Percentiles rank a stretch among this genome's conserved stretches.
Evolutionary conservation across 2,329 filamentous ascomycete species (phyloP).

Genomic region (Camillea tinctor): DNA sequence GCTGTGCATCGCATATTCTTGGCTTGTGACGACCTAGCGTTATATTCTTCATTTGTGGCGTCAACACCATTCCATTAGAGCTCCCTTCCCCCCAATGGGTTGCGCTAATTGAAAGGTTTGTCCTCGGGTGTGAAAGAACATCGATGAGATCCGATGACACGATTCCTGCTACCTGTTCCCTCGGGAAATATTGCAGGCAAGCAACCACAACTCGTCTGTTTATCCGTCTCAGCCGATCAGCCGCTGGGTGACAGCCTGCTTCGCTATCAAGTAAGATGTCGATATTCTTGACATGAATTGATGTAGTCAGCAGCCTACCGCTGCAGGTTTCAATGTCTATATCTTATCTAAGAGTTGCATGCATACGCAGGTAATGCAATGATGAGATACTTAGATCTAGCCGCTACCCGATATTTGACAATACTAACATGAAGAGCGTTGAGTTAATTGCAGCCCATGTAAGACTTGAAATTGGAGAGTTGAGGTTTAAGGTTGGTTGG

Average conservation of each 20-base stretch:
- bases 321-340: neutral
- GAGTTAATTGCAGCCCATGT: too few relatives aligned
- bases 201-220: constrained; percentile 2
- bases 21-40: neutral
- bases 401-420: neutral
- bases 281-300: neutral
- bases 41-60: too few relatives aligned
- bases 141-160: neutral
- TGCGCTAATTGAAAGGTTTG: neutral
- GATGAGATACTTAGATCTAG: neutral
- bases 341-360: neutral
- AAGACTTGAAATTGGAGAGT: too few relatives aligned
- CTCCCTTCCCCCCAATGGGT: too few relatives aligned
- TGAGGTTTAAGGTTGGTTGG: too few relatives aligned
- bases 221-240: constrained; percentile 22
- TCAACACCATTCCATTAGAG: too few relatives aligned
- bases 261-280: constrained; percentile 6
- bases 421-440: too few relatives aligned
- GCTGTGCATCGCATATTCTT: neutral
- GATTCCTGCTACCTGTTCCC: constrained; percentile 9
- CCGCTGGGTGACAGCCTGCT: constrained; percentile 7
- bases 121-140: neutral
- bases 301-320: constrained; percentile 11
- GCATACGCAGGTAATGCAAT: neutral
- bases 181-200: constrained; percentile 10